Conservation (phyloP, 148 eudicot genomes). For the Camellia sinensis region DNA sequence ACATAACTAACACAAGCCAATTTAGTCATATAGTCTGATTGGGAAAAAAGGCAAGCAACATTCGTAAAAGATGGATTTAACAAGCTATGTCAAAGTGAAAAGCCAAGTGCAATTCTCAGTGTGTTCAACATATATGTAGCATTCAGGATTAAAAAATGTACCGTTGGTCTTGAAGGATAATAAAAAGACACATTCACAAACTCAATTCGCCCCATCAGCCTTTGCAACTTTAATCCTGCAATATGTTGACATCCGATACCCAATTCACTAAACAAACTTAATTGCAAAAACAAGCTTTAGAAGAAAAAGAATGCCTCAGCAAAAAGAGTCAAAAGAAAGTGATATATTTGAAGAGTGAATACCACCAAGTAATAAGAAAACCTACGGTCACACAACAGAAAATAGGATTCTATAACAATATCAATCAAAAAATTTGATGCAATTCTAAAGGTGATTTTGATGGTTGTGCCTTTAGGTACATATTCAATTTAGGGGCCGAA, state of each 20-base stretch:
- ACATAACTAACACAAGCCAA: not conserved
- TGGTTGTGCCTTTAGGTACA: not conserved
- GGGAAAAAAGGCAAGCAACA: not conserved
- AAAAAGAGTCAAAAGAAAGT: not conserved
- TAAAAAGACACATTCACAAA: conserved; percentile 70
- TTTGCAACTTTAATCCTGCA: conserved; percentile 70
- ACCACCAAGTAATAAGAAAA: not conserved
- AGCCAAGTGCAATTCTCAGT: not conserved
- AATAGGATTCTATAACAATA: not conserved
- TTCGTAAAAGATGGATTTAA: not conserved
- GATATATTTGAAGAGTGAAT: not conserved
- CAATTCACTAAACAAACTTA: not conserved
- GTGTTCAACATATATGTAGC: not conserved
- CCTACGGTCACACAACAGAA: not conserved
- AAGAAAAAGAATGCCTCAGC: too few species aligned
- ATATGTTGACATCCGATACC: conserved; percentile 8
- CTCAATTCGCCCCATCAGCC: conserved; percentile 65
- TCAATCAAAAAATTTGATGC: not conserved
- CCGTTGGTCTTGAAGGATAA: conserved; percentile 78
- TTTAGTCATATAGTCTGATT: not conserved
- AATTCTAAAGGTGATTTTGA: not conserved
- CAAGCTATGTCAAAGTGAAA: not conserved
- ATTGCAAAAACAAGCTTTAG: not conserved
- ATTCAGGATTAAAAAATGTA: conserved; percentile 22
- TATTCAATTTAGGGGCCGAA: not conserved